These are phyloP conservation scores for Tulasnella sp. DNA, from an alignment of 768 basidiomycete species.

Conservation along the genomic window DNA sequence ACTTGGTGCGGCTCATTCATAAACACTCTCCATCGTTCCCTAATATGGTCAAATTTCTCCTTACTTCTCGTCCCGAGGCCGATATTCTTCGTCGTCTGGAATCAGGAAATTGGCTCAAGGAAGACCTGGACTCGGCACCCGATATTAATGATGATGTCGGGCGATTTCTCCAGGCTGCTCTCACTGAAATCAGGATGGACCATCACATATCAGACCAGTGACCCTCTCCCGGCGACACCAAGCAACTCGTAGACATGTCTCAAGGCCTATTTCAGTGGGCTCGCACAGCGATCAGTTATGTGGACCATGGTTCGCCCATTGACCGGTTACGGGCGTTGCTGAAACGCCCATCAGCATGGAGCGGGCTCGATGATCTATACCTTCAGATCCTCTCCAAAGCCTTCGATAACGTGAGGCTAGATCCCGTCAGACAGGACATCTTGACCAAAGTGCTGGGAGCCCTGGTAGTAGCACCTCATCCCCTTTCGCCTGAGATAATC, in stretches of 20 bases:
- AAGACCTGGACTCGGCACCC: neutral
- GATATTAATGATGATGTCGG: neutral
- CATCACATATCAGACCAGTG: neutral
- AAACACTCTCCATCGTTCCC: neutral
- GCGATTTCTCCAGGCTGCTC: neutral
- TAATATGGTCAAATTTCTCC: neutral
- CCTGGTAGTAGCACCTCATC: neutral
- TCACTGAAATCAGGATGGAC: neutral
- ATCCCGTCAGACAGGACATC: neutral
- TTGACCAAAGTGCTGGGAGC: neutral
- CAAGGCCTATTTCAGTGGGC: constrained; percentile 2
- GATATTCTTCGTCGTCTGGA: neutral
- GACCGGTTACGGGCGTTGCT: neutral
- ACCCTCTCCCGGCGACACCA: neutral
- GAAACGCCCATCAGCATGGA: neutral
- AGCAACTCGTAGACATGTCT: neutral
- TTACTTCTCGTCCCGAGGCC: neutral
- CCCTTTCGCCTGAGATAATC: neutral
- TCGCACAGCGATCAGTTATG: neutral
- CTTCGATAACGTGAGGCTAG: neutral
- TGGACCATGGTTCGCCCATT: neutral
- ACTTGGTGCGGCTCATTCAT: neutral
- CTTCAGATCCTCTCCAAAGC: neutral
- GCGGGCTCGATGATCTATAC: neutral
- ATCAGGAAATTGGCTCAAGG: neutral